Evolutionary conservation across 2,329 filamentous ascomycete species (phyloP).

Genomic region (Neonectria ditissima): DNA sequence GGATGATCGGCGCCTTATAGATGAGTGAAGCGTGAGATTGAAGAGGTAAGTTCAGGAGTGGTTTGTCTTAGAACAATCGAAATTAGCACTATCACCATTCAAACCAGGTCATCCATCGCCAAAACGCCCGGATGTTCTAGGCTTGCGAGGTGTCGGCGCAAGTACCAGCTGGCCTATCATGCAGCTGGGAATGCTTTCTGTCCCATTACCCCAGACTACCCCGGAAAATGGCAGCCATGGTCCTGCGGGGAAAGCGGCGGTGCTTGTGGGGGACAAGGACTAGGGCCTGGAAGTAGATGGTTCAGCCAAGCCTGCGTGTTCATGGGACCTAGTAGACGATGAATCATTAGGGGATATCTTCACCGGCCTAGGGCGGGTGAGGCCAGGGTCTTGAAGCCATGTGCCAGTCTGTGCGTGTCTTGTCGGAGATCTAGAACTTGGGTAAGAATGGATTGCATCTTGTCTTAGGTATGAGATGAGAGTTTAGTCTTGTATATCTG

Average conservation of each 20-base stretch:
- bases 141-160: not conserved
- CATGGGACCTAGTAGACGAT: constrained; percentile 8
- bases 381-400: not conserved
- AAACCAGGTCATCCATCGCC: constrained; percentile 6
- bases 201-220: constrained; percentile 30
- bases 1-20: constrained; percentile 29
- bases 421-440: not conserved
- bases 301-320: not conserved
- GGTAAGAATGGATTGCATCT: not conserved
- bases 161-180: not conserved
- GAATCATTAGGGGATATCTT: constrained; percentile 24
- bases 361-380: not conserved
- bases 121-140: constrained; percentile 8
- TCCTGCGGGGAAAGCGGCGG: constrained; percentile 25
- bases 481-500: not conserved
- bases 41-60: not conserved
- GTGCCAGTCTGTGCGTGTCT: too few relatives aligned
- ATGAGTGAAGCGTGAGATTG: constrained; percentile 1
- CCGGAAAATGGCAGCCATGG: constrained; percentile 38
- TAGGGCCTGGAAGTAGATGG: not conserved
- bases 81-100: constrained; percentile 10
- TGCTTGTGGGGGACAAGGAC: not conserved
- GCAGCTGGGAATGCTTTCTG: not conserved
- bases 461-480: not conserved
- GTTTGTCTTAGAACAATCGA: constrained; percentile 1